phyloP scores from a whole-genome alignment of 2,329 filamentous ascomycete genomes.

The Scorias spongiosa region DNA sequence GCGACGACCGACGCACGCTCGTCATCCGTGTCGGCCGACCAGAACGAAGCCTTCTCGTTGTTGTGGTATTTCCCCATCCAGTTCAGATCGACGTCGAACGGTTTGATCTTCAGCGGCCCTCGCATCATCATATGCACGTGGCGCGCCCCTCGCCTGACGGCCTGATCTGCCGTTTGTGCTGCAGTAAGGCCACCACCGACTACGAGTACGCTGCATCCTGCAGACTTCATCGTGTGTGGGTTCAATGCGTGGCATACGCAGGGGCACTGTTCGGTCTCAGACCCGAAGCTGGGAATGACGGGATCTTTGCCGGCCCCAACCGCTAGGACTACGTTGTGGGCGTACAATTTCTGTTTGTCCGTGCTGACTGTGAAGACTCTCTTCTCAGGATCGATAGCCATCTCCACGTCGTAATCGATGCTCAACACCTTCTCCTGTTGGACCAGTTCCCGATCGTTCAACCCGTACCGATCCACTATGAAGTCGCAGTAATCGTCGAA shows the following conservation, averaged over 20 bases:
- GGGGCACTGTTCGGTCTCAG: neutral
- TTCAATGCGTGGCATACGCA: slow-evolving; percentile 46
- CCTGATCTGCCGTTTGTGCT: slow-evolving; percentile 55
- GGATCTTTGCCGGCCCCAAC: slow-evolving; percentile 54
- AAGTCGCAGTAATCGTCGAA: slow-evolving; percentile 28
- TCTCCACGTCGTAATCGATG: slow-evolving; percentile 42
- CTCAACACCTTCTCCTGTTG: slow-evolving; percentile 44
- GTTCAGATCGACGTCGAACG: slow-evolving; percentile 59
- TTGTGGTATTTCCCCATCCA: slow-evolving; percentile 80
- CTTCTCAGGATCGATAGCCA: slow-evolving; percentile 3
- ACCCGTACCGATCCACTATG: slow-evolving; percentile 25
- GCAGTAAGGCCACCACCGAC: slow-evolving; percentile 64
- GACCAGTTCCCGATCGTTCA: slow-evolving; percentile 39
- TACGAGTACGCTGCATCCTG: slow-evolving; percentile 41
- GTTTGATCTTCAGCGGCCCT: slow-evolving; percentile 46
- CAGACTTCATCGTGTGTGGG: slow-evolving; percentile 5
- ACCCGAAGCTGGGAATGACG: slow-evolving; percentile 26
- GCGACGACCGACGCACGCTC: slow-evolving; percentile 52
- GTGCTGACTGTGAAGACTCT: slow-evolving; percentile 53
- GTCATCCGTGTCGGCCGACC: slow-evolving; percentile 55
- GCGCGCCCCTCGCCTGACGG: slow-evolving; percentile 46
- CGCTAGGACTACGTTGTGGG: slow-evolving; percentile 51
- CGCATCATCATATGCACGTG: slow-evolving; percentile 60
- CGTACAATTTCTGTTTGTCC: slow-evolving; percentile 36
- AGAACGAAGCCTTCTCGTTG: slow-evolving; percentile 60